Evolutionary conservation across 2,329 filamentous ascomycete species (phyloP), one percentile per base, ranked within the genome.

Genomic region (Monilinia laxa): DNA sequence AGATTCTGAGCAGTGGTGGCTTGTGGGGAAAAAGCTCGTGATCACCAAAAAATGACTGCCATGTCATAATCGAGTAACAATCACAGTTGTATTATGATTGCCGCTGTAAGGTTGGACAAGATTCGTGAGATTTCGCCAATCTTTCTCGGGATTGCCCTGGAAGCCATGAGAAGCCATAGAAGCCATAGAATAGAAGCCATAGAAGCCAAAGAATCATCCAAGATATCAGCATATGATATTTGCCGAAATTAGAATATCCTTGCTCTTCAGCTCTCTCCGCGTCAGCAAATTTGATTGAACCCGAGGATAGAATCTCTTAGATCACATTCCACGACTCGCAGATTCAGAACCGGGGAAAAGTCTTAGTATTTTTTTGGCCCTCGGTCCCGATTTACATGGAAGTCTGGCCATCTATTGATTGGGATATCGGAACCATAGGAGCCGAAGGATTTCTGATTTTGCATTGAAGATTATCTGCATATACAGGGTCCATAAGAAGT

Each of bases 101-200:
- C 52, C 18, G 54, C 55, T 49, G 31, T 38, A 58, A 49, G 42
- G 62, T 65, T 52, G 20, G 62, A 65, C 62, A 65, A 65, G 62
- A 65, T 65, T 65, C 54, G 62, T 65, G 62, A 65, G 42, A 65
- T 65, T 54, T 65, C 62, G 62, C 62, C 53, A 65, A 65, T 65
- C 62, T 60, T 60, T 60, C 58, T 52, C 52, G 18, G 28, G 40
- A 38, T 20, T 25, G 53, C 40, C 28, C 62, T 65, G 25, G 45
- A 62, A 47, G 54, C 31, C 62, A 58, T 35, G n/a, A n/a, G 47
- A 62, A 51, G 14, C 20, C 45, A 28, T 31, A 5, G 31, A 35
- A 35, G 31, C 31, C 31, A 35, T 5, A 9, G 31, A 35, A 35
- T 3, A 35, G n/a, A 55, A 47, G 52, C 28, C 42, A 51, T 38